Evolutionary conservation across 495 filamentous ascomycete genomes (phyloP).

Genomic region (Platismatia glauca): DNA sequence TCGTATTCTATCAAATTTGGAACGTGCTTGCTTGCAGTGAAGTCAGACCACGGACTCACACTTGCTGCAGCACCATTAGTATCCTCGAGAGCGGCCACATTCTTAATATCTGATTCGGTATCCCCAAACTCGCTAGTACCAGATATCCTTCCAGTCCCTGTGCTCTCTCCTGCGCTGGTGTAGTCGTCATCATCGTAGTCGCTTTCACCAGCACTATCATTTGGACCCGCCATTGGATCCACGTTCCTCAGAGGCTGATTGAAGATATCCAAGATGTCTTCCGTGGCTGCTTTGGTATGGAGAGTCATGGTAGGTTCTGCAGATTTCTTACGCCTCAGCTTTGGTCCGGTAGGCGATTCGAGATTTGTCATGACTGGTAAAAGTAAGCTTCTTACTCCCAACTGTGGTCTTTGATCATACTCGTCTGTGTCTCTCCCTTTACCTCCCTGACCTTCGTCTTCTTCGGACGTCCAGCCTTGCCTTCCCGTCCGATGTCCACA

Average conservation of each 20-base stretch:
- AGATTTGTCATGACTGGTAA: conserved; percentile 78
- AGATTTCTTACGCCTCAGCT: conserved; percentile 64
- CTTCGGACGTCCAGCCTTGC: conserved; percentile 36
- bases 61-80: conserved; percentile 47
- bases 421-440: conserved; percentile 71
- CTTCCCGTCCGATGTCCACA: conserved; percentile 33
- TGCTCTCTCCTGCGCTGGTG: conserved; percentile 74
- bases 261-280: conserved; percentile 95
- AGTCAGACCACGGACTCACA: conserved; percentile 77
- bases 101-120: conserved; percentile 37
- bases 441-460: conserved; percentile 71
- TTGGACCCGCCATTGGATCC: conserved; percentile 33
- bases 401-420: conserved; percentile 39
- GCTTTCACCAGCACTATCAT: conserved; percentile 42
- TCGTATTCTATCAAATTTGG: conserved; percentile 35
- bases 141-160: conserved; percentile 60
- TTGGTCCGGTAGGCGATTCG: conserved; percentile 71
- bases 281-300: conserved; percentile 87
- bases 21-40: conserved; percentile 64
- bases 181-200: conserved; percentile 60
- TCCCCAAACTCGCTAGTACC: conserved; percentile 58
- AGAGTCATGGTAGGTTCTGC: conserved; percentile 92
- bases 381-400: conserved; percentile 20
- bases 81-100: conserved; percentile 32
- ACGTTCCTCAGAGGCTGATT: conserved; percentile 70